Evolutionary conservation across 75 land plant species (phyloP), one percentile per base, ranked within the genome.

Genomic region (Ceratopteris richardii): DNA sequence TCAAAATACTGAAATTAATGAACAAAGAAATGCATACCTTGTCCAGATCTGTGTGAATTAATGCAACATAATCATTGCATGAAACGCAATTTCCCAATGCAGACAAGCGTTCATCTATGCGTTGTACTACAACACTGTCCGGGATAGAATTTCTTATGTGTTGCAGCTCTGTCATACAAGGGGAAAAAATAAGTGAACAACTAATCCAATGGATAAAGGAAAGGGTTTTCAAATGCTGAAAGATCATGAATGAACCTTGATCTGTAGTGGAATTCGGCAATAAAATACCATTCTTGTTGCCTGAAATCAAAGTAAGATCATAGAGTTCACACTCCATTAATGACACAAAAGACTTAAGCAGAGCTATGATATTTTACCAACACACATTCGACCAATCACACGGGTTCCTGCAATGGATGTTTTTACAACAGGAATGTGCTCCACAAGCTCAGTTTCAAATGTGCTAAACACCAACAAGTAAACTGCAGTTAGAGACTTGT

Each of bases 51-150:
- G 90, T 78, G 70, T 93, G 98, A 37, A 87, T 77, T 28, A 89
- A 86, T 20, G 90, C 90, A 51, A 89, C 98, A 73, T 93, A 81
- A 58, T 93, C 98, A 74, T 93, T 93, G 74, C 90, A 83, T 21
- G 87, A 71, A 56, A 93, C 81, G 61, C 87, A 85, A 59, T 93
- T 93, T n/a, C 98, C 98, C 30, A 93, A 66, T 51, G 90, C 98
- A 73, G 90, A 89, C 39, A 93, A 63, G 23, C 78, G 76, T 65
- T 92, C 97, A 3, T 92, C 90, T 60, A 88, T 73, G 14, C 97
- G 77, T 60, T 92, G 95, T 41, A 92, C 90, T 43, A 92, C 90
- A 30, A 92, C 96, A 61, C 74, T 74, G 66, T 94, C 98, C 0
- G 97, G 89, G 33, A 92, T 66, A 54, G 84, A 81, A 66, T 92